Evolutionary conservation across 2,329 filamentous ascomycete species (phyloP).

Genomic region (Penicillium sp.): DNA sequence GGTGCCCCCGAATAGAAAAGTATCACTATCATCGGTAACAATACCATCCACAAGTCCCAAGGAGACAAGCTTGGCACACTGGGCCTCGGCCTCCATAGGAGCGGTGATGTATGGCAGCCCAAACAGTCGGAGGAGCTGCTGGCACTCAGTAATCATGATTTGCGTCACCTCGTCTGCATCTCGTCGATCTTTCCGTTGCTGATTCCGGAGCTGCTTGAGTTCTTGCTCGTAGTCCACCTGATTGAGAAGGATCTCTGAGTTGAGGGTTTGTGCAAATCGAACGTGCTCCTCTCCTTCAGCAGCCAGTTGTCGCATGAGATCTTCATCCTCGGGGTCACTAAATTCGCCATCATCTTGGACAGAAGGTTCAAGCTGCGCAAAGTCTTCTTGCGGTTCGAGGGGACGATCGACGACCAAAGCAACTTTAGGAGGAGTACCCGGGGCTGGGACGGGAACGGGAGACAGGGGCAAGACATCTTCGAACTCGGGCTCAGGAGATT

Average conservation of each 20-base stretch:
- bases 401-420: slow-evolving; percentile 28
- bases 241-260: slow-evolving; percentile 67
- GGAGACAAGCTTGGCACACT: slow-evolving; percentile 87
- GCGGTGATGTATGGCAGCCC: slow-evolving; percentile 96
- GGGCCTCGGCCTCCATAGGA: slow-evolving; percentile 98
- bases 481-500: slow-evolving; percentile 52
- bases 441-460: not conserved
- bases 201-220: slow-evolving; percentile 80
- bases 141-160: slow-evolving; percentile 93
- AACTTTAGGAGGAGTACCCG: slow-evolving; percentile 9
- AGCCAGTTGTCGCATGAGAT: slow-evolving; percentile 81
- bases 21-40: slow-evolving; percentile 96
- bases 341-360: slow-evolving; percentile 61
- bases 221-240: slow-evolving; percentile 86
- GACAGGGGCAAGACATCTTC: slow-evolving; percentile 48
- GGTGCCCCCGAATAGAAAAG: slow-evolving; percentile 93
- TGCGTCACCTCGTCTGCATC: slow-evolving; percentile 95
- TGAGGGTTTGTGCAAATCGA: slow-evolving; percentile 84
- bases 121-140: slow-evolving; percentile 85
- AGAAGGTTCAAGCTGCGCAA: slow-evolving; percentile 28
- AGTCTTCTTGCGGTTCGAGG: slow-evolving; percentile 10
- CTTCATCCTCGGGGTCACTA: slow-evolving; percentile 89
- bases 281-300: slow-evolving; percentile 92
- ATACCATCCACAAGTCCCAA: slow-evolving; percentile 94
- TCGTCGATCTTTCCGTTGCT: slow-evolving; percentile 93